Evolutionary conservation across 2,329 filamentous ascomycete species (phyloP).

Genomic region (Calonectria pteridis): DNA sequence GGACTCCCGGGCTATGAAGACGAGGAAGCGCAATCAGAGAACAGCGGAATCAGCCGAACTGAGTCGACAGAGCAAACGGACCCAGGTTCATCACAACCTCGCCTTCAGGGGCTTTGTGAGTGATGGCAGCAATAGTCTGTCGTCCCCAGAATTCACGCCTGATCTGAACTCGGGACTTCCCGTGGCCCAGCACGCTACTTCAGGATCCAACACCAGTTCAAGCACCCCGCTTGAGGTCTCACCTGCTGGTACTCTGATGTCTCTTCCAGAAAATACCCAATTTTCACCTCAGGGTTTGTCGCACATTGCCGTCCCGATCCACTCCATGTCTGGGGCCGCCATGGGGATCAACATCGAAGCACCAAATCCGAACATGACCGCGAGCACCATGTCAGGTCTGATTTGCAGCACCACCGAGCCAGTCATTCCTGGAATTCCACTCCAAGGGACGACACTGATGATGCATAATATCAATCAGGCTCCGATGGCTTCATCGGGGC

Average conservation of each 20-base stretch:
- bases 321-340: background rate
- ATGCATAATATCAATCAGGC: background rate
- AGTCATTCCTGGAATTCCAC: background rate
- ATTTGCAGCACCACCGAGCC: background rate
- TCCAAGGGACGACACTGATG: background rate
- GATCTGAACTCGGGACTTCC: slow-evolving; percentile 1
- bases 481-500: background rate
- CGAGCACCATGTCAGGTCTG: background rate
- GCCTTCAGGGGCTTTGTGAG: slow-evolving; percentile 31
- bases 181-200: background rate
- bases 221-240: slow-evolving; percentile 17
- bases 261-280: slow-evolving; percentile 1
- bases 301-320: background rate
- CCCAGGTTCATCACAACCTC: slow-evolving; percentile 35
- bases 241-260: slow-evolving; percentile 6
- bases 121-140: slow-evolving; percentile 4
- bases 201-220: slow-evolving; percentile 3
- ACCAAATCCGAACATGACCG: background rate
- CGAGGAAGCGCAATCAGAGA: slow-evolving; percentile 58
- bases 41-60: slow-evolving; percentile 35
- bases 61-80: slow-evolving; percentile 37
- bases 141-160: slow-evolving; percentile 2
- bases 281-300: background rate
- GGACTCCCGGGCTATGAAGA: slow-evolving; percentile 74
- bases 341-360: background rate